Base-by-base conservation (phyloP, 352 stramenopile species). In the Globisporangium orthogonon region DNA sequence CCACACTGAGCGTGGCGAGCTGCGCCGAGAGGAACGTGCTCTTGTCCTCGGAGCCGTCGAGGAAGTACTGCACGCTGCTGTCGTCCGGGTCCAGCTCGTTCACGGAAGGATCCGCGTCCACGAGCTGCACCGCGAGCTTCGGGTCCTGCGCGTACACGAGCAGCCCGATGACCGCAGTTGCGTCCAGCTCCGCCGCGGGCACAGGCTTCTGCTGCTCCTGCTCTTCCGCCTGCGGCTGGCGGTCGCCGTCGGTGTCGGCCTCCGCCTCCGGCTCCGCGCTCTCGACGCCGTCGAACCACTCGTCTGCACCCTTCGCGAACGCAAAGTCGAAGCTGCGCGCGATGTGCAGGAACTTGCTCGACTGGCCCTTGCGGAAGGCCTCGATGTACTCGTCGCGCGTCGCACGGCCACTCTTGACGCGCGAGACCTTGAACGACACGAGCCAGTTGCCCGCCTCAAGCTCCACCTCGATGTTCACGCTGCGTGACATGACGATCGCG, bases 331-430 rank as follows among this genome's bases (percentile, higher is more conserved):
- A 77, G 59, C 65, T 73, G 40, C 58, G 48, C 17, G 62, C 67
- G n/a, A 74, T 66, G n/a, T 63, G 57, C 28, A 71, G 55, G 45
- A 74, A 68, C 57, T 77, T 77, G 58, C 72, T 60, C 15, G 69
- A 70, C 28, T 70, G 55, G 39, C 61, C 55, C 48, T 66, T 62
- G 15, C 45, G 30, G 51, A 63, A 70, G 11, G 44, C 48, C 3
- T 54, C 45, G 41, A 77, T 69, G 46, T 71, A 70, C 48, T 61
- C 52, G 23, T 50, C 39, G 18, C 61, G 66, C 29, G 52, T 46
- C 15, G 60, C 46, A 35, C 56, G 61, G 18, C 54, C 70, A 4
- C 18, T 61, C 39, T 55, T 54, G 10, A 50, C 45, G 30, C 67
- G 70, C 37, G 62, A 58, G 7, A 73, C 56, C 47, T 63, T 65